A percentile compares a stretch with the other conserved stretches of the same genome.
Conservation (phyloP, 2,329 filamentous ascomycete genomes). For the Xylariaceae sp. region DNA sequence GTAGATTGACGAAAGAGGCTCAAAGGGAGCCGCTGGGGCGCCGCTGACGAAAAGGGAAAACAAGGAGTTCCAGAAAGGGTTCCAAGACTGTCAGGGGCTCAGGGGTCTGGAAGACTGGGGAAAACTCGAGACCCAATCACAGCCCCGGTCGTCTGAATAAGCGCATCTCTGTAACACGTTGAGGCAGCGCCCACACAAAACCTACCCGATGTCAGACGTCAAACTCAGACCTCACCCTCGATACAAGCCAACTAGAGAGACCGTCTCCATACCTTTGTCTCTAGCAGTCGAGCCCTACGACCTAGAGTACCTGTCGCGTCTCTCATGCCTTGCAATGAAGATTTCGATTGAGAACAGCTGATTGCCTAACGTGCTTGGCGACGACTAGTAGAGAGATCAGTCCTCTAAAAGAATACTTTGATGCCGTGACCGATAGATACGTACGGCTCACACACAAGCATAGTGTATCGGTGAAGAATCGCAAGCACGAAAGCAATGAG, state of each 20-base stretch:
- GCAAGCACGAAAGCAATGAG: background rate
- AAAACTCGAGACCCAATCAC: conserved; percentile 38
- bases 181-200: conserved; percentile 47
- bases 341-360: conserved; percentile 5
- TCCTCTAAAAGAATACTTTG: conserved; percentile 10
- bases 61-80: conserved; percentile 33
- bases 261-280: conserved; percentile 26
- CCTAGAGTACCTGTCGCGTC: conserved; percentile 19
- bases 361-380: conserved; percentile 23
- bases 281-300: conserved; percentile 1
- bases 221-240: conserved; percentile 42
- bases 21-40: conserved; percentile 3
- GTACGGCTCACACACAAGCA: background rate
- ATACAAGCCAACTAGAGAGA: conserved; percentile 26
- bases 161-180: conserved; percentile 48
- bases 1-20: no score
- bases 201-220: conserved; percentile 48
- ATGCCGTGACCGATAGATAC: conserved; percentile 3
- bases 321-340: conserved; percentile 6
- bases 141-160: conserved; percentile 36
- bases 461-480: background rate
- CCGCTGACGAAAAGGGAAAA: conserved; percentile 28
- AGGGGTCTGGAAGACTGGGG: conserved; percentile 26
- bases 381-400: background rate
- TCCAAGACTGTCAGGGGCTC: conserved; percentile 31